Conservation (phyloP, 257 asterid species). For the Salvia hispanica region DNA sequence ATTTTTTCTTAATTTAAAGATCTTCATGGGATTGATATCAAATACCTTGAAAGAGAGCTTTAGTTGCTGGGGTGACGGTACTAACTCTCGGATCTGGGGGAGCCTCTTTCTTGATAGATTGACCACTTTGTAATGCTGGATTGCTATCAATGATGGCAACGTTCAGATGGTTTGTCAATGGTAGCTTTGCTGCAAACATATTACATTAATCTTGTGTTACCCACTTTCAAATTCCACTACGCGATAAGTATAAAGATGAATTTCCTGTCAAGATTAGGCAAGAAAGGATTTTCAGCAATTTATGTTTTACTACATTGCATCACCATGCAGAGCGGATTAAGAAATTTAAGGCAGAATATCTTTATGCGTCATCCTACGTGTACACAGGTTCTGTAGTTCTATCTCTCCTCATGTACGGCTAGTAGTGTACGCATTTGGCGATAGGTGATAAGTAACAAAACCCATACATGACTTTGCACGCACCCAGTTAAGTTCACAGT, state of each 20-base stretch:
- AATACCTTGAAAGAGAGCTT: constrained; percentile 73
- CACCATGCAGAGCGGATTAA: too few species aligned
- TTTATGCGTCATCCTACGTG: constrained; percentile 1
- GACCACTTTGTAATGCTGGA: constrained; percentile 69
- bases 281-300: constrained; percentile 6
- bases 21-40: too few species aligned
- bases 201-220: constrained; percentile 15
- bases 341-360: constrained; percentile 1
- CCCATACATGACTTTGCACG: constrained; percentile 1
- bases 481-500: constrained; percentile 19
- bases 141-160: constrained; percentile 94
- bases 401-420: constrained; percentile 7
- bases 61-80: constrained; percentile 93
- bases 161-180: constrained; percentile 71
- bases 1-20: too few species aligned
- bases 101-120: constrained; percentile 63
- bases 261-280: constrained; percentile 15
- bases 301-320: background rate
- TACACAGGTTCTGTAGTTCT: background rate
- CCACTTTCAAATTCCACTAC: background rate
- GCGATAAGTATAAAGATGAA: background rate
- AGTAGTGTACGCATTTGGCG: background rate
- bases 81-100: constrained; percentile 97
- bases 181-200: constrained; percentile 71
- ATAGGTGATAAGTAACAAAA: constrained; percentile 17